Evolutionary conservation across 768 basidiomycete species (phyloP).

Genomic region (Panus rudis): DNA sequence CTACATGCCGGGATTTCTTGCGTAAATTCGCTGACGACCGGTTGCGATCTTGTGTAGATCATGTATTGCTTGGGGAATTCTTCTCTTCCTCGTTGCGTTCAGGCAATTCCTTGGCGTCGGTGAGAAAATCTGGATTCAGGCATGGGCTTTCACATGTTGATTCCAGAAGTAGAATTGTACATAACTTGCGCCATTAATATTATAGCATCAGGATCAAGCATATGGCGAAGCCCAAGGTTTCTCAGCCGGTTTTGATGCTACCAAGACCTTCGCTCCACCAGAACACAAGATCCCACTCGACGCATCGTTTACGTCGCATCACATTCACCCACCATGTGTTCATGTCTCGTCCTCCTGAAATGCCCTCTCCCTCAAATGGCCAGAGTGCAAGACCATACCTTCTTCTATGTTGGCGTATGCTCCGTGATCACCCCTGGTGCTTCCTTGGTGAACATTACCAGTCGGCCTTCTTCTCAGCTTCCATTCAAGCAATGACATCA

Average conservation of each 20-base stretch:
- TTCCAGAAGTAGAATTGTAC: background rate
- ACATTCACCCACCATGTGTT: slow-evolving; percentile 13
- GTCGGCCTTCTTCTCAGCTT: too few relatives aligned
- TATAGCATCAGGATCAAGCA: slow-evolving; percentile 61
- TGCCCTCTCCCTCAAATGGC: slow-evolving; percentile 20
- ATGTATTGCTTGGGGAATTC: slow-evolving; percentile 59
- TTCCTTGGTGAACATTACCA: slow-evolving; percentile 39
- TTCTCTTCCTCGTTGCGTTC: slow-evolving; percentile 40
- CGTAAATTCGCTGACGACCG: too few relatives aligned
- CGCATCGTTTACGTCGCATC: slow-evolving; percentile 17
- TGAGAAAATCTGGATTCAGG: slow-evolving; percentile 75
- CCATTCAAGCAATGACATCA: too few relatives aligned
- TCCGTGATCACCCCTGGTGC: slow-evolving; percentile 49
- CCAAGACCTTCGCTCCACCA: slow-evolving; percentile 14
- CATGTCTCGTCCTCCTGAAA: background rate
- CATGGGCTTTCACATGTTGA: slow-evolving; percentile 22
- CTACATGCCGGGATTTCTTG: background rate
- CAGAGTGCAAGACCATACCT: slow-evolving; percentile 47
- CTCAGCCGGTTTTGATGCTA: slow-evolving; percentile 9
- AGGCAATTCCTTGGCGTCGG: slow-evolving; percentile 43
- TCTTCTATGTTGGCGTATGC: slow-evolving; percentile 69
- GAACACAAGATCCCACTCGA: slow-evolving; percentile 22
- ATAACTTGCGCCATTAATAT: background rate
- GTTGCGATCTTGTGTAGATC: slow-evolving; percentile 46
- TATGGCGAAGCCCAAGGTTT: slow-evolving; percentile 28